phyloP scores from a whole-genome alignment of 2,329 filamentous ascomycete species.

The Alternaria ethzedia region DNA sequence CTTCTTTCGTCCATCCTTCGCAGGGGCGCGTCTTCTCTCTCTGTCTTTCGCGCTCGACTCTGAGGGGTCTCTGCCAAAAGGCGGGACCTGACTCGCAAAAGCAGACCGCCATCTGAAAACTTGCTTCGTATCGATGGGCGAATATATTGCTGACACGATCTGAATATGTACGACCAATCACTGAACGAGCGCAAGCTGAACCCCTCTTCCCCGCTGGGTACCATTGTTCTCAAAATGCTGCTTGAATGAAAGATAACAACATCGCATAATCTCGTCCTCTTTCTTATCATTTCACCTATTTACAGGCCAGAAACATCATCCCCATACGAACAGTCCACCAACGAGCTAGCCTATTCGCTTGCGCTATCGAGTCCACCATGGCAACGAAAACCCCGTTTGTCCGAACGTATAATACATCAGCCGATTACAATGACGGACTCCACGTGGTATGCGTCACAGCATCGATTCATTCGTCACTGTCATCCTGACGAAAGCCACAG shows the following conservation, averaged over 20 bases:
- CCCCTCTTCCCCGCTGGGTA: not conserved
- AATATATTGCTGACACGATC: not conserved
- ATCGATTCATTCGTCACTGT: not conserved
- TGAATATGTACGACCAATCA: not conserved
- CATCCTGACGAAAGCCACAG: constrained; percentile 14
- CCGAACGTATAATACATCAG: constrained; percentile 21
- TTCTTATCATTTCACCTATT: too few relatives aligned
- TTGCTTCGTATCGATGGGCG: not conserved
- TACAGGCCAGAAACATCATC: too few relatives aligned
- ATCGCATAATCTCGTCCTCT: not conserved
- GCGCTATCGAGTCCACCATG: not conserved
- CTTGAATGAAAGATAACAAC: not conserved
- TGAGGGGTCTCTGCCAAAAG: not conserved
- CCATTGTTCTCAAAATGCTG: not conserved
- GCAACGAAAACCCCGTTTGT: constrained; percentile 21
- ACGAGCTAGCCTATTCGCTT: not conserved
- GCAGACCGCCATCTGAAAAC: not conserved
- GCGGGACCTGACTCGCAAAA: not conserved
- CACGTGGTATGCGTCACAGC: constrained; percentile 18
- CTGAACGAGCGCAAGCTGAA: not conserved
- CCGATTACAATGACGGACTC: constrained; percentile 24
- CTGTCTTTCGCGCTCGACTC: too few relatives aligned
- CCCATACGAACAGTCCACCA: too few relatives aligned
- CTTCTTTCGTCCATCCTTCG: not conserved
- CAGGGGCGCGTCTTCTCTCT: not conserved